Conservation (phyloP, 176 grass and related monocot genomes). For the Carex parvula region DNA sequence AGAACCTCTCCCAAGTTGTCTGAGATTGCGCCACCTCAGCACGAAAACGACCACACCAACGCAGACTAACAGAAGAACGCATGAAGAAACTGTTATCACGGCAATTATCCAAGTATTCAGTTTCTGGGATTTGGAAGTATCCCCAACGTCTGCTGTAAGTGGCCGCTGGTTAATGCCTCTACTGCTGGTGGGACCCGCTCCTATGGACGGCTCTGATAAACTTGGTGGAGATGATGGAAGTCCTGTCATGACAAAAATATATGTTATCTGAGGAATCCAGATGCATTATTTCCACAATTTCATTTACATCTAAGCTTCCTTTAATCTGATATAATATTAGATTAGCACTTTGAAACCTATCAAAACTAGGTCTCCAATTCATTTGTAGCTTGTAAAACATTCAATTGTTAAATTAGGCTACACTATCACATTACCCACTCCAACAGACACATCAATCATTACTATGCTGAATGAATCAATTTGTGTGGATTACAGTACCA, state of each 20-base stretch:
- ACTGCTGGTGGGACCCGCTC: slow-evolving; percentile 27
- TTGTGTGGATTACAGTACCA: background rate
- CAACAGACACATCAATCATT: background rate
- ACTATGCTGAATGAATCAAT: background rate
- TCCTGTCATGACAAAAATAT: slow-evolving; percentile 42
- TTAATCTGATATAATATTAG: background rate
- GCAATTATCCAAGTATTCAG: slow-evolving; percentile 64
- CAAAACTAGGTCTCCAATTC: background rate
- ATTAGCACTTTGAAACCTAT: background rate
- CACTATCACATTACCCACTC: background rate
- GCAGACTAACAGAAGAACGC: slow-evolving; percentile 50
- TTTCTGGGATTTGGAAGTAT: slow-evolving; percentile 44
- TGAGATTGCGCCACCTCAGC: slow-evolving; percentile 45
- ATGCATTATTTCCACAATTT: background rate
- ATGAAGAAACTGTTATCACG: slow-evolving; percentile 57
- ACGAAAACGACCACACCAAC: slow-evolving; percentile 46
- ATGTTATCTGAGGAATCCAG: background rate
- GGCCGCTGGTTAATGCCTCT: slow-evolving; percentile 38
- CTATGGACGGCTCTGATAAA: slow-evolving; percentile 29
- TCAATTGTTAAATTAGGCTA: background rate
- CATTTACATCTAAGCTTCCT: background rate
- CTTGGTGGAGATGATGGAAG: slow-evolving; percentile 54
- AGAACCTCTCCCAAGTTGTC: slow-evolving; percentile 31
- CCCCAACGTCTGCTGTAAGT: slow-evolving; percentile 47
- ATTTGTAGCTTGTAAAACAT: background rate